Evolutionary conservation across 148 eudicot species (phyloP).

Genomic region (Gaultheria prostrata): DNA sequence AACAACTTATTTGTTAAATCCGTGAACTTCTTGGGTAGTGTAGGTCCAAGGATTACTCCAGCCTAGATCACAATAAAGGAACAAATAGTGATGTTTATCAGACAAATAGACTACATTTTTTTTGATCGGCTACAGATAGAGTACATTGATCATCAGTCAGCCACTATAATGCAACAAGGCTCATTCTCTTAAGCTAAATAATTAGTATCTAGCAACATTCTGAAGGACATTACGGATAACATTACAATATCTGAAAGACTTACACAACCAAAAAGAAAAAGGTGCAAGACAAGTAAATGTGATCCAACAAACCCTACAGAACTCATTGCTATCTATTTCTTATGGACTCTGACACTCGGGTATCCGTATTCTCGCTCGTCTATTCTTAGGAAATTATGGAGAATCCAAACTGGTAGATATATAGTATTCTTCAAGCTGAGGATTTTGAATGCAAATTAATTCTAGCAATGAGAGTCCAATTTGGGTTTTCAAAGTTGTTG

Average conservation of each 20-base stretch:
- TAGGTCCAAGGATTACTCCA: constrained; percentile 26
- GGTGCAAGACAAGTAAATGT: not conserved
- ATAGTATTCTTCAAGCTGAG: not conserved
- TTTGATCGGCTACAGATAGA: not conserved
- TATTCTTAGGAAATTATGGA: not conserved
- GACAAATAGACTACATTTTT: too few relatives aligned
- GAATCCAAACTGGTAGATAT: not conserved
- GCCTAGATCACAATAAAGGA: constrained; percentile 14
- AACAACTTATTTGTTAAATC: not conserved
- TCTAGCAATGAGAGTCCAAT: constrained; percentile 1
- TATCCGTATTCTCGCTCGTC: not conserved
- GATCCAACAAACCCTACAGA: not conserved
- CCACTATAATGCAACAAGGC: not conserved
- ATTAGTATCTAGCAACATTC: not conserved
- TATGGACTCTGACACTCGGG: not conserved
- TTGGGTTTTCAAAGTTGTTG: not conserved
- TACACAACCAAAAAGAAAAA: not conserved
- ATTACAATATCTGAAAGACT: not conserved
- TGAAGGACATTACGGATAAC: not conserved
- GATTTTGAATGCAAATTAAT: not conserved
- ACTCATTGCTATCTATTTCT: not conserved
- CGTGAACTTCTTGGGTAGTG: not conserved
- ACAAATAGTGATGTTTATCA: not conserved
- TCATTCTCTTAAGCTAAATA: not conserved
- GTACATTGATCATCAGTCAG: not conserved